These are phyloP conservation scores for Arachnomyces sp. DNA, from an alignment of 2,329 filamentous ascomycete genomes.

Conservation along the genomic window DNA sequence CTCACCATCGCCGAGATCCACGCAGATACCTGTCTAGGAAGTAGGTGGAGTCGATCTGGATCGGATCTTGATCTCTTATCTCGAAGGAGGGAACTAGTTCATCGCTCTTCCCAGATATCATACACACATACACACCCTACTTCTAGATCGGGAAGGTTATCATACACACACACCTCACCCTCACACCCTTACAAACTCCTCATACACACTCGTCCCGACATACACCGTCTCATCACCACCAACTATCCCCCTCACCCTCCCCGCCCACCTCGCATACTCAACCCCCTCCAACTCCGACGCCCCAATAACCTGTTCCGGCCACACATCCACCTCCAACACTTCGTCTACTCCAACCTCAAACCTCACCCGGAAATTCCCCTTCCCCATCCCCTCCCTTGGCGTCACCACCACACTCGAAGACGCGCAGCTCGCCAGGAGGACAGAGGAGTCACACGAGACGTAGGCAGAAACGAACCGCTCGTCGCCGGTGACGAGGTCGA, in stretches of 20 bases:
- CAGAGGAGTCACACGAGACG: slow-evolving; percentile 20
- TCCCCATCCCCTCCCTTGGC: slow-evolving; percentile 4
- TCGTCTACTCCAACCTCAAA: slow-evolving; percentile 10
- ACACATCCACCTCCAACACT: slow-evolving; percentile 2
- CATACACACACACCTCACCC: no score
- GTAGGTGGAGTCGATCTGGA: no score
- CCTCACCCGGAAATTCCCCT: slow-evolving; percentile 6
- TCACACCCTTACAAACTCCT: slow-evolving; percentile 13
- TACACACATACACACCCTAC: no score
- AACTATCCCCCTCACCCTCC: slow-evolving; percentile 11
- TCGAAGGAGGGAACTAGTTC: no score
- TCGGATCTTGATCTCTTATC: no score
- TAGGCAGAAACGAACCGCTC: slow-evolving; percentile 19
- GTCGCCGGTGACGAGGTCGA: slow-evolving; percentile 23
- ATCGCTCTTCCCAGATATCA: no score
- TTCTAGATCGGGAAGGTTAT: no score
- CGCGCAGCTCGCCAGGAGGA: slow-evolving; percentile 22
- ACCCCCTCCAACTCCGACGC: slow-evolving; percentile 10
- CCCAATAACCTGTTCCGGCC: slow-evolving; percentile 6
- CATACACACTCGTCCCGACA: slow-evolving; percentile 18
- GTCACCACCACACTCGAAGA: slow-evolving; percentile 8
- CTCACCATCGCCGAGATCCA: no score
- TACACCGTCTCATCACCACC: slow-evolving; percentile 1
- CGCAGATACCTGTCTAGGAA: no score
- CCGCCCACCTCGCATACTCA: slow-evolving; percentile 19